These are phyloP conservation scores for Stipa capillata DNA, from an alignment of 176 grass and related monocot species.

Conservation along the genomic window DNA sequence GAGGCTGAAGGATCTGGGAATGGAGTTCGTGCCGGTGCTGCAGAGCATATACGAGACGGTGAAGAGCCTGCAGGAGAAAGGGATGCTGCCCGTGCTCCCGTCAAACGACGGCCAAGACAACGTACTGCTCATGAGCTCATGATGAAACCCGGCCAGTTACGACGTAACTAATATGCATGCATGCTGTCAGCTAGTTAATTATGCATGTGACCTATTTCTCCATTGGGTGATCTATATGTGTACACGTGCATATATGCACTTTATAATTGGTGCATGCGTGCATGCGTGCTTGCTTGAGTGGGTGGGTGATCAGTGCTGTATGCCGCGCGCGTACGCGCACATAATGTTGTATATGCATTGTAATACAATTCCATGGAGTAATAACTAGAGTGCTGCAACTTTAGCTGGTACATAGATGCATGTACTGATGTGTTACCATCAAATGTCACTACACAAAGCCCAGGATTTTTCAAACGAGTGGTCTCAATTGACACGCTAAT, in stretches of 20 bases:
- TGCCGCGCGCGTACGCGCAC: slow-evolving; percentile 7
- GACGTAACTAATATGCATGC: not conserved
- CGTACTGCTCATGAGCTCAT: not conserved
- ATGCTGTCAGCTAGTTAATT: not conserved
- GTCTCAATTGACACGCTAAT: no score
- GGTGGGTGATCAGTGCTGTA: slow-evolving; percentile 9
- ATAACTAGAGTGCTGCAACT: not conserved
- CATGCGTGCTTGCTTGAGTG: not conserved
- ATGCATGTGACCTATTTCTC: not conserved
- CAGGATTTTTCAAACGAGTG: no score
- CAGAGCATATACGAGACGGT: slow-evolving; percentile 44
- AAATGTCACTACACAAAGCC: no score
- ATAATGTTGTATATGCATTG: not conserved
- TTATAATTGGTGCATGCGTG: slow-evolving; percentile 9
- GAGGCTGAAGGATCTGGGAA: slow-evolving; percentile 60
- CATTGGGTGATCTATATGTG: not conserved
- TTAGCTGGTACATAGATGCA: not conserved
- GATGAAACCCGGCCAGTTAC: no score
- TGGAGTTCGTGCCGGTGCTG: slow-evolving; percentile 47
- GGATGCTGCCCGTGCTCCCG: slow-evolving; percentile 27
- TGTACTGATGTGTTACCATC: no score
- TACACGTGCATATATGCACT: not conserved
- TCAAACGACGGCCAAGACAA: not conserved
- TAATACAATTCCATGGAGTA: not conserved
- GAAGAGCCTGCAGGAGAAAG: slow-evolving; percentile 47